These are phyloP conservation scores for Neckera pumila DNA, from an alignment of 225 moss, liverwort and hornwort genomes.

Conservation along the genomic window DNA sequence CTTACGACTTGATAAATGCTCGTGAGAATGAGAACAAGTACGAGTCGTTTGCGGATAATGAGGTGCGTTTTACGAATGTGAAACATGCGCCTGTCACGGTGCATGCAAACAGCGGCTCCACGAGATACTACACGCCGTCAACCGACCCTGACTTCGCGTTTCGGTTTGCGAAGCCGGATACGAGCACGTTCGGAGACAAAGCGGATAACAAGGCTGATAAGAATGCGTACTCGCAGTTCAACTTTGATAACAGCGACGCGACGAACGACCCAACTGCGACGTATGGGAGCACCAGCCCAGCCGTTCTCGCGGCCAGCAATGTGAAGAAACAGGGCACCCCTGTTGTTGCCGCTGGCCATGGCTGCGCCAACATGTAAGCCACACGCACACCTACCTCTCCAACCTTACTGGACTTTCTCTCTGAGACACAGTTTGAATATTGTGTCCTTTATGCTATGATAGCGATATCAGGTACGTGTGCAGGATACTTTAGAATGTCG, in stretches of 20 bases:
- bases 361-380: constrained; percentile 35
- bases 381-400: no score
- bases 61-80: constrained; percentile 20
- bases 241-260: constrained; percentile 41
- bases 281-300: constrained; percentile 30
- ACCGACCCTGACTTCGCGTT: constrained; percentile 40
- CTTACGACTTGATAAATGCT: constrained; percentile 26
- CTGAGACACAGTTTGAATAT: no score
- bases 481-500: no score
- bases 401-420: no score
- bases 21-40: background rate
- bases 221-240: constrained; percentile 28
- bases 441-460: background rate
- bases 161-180: constrained; percentile 30
- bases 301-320: constrained; percentile 8
- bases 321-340: background rate
- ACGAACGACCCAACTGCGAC: constrained; percentile 37
- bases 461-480: background rate
- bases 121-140: constrained; percentile 20
- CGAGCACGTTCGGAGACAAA: background rate
- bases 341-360: background rate
- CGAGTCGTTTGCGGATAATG: background rate
- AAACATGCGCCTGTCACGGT: background rate
- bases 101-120: background rate
- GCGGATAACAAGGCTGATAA: background rate